Evolutionary conservation across 768 basidiomycete species (phyloP), one percentile per base, ranked within the genome.

Genomic region (Trametes cubensis): DNA sequence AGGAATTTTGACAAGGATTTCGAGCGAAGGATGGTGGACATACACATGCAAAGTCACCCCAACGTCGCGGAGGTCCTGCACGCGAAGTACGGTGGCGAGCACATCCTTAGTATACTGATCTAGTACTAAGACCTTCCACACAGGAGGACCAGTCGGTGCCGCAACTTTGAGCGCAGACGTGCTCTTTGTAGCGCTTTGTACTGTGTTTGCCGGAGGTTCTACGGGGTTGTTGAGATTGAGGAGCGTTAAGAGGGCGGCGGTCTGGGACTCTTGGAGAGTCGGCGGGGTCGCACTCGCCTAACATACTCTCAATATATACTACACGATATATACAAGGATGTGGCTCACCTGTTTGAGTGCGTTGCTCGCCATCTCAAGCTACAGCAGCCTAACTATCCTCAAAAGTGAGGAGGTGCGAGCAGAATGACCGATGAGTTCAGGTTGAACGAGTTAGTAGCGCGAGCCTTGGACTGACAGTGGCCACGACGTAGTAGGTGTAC

Each of bases 11-110:
- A 28, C 14, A 23, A 4, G 21, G 23, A 28, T 26, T 18, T n/a
- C n/a, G n/a, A 18, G 14, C 6, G 23, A 2, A 15, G 15, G 48
- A 28, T 2, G 25, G 21, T 11, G 4, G n/a, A 14, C 93, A 69
- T 79, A 98, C 95, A 98, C 94, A 78, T 99, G 97, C 61, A 99
- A 81, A 10, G 97, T 99, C 44, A 99, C 95, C 34, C 97, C 97
- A 51, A 93, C 92, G 70, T 98, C 96, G 58, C 97, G 84, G 64
- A 99, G 81, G 77, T 98, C 97, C 75, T 98, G 95, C 7, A 99
- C 97, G 56, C 95, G 86, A 66, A 99, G 77, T 20, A 94, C 90
- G 1, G 96, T 98, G 17, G 97, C 97, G 40, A 99, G 81, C 21
- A 98, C 88, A 73, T 98, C 97, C 74, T 98, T 97, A 23, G 94